Conservation (phyloP, 495 filamentous ascomycete species). For the Trichodelitschia bisporula region DNA sequence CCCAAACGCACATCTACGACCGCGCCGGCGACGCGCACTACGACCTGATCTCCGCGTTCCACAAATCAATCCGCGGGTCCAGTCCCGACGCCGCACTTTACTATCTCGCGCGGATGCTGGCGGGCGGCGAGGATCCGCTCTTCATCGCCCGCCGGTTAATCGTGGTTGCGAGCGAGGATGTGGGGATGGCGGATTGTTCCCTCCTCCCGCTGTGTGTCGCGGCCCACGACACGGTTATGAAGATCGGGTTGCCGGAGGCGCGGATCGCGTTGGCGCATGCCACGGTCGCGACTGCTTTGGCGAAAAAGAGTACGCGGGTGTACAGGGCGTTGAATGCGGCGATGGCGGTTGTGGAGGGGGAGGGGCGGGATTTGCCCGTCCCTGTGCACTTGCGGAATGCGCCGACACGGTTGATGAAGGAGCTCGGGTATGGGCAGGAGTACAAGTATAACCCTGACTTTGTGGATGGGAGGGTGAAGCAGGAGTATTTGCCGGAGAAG, state of each 20-base stretch:
- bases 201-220: constrained; percentile 68
- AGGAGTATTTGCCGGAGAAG: constrained; percentile 70
- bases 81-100: constrained; percentile 74
- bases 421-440: constrained; percentile 66
- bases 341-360: constrained; percentile 46
- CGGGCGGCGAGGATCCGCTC: constrained; percentile 80
- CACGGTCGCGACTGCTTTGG: constrained; percentile 55
- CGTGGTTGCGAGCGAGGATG: constrained; percentile 75
- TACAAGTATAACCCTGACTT: constrained; percentile 97
- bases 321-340: constrained; percentile 69
- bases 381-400: constrained; percentile 81
- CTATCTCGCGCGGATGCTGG: constrained; percentile 89
- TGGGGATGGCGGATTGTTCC: constrained; percentile 73
- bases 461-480: constrained; percentile 54
- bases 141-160: constrained; percentile 82
- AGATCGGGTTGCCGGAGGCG: constrained; percentile 83
- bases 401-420: constrained; percentile 77
- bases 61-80: constrained; percentile 79
- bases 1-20: constrained; percentile 84
- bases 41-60: constrained; percentile 88
- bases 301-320: constrained; percentile 64
- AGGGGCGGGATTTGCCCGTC: constrained; percentile 47
- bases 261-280: constrained; percentile 79
- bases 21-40: constrained; percentile 87
- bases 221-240: constrained; percentile 62